phyloP scores from a whole-genome alignment of 306 rosid species.

The Citrullus amarus region DNA sequence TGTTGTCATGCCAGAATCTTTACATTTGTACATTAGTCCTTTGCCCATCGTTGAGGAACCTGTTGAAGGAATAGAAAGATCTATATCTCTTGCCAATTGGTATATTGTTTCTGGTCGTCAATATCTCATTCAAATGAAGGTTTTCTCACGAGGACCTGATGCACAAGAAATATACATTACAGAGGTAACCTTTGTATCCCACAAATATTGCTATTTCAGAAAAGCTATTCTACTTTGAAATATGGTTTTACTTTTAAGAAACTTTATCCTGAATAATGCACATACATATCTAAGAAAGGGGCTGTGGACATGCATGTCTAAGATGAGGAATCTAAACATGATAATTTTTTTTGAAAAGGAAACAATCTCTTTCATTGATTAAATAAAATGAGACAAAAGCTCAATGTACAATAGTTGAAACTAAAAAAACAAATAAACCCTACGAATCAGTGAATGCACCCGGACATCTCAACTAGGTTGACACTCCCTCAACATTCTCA shows the following conservation, averaged over 20 bases:
- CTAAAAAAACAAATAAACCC: too few relatives aligned
- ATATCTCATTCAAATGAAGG: constrained; percentile 74
- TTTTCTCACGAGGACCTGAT: constrained; percentile 53
- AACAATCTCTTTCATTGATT: too few relatives aligned
- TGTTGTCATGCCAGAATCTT: constrained; percentile 67
- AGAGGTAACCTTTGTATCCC: constrained; percentile 35
- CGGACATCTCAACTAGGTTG: too few relatives aligned
- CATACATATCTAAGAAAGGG: neutral
- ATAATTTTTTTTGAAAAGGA: too few relatives aligned
- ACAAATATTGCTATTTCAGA: neutral
- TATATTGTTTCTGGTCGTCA: constrained; percentile 64
- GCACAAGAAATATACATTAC: constrained; percentile 74
- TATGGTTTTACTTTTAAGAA: neutral
- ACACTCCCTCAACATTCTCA: too few relatives aligned
- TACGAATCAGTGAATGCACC: too few relatives aligned
- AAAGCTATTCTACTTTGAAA: neutral
- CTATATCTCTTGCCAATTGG: constrained; percentile 46
- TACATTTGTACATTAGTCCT: constrained; percentile 42
- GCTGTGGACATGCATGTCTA: too few relatives aligned
- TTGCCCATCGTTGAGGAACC: constrained; percentile 44
- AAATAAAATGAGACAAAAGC: too few relatives aligned
- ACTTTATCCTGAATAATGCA: neutral
- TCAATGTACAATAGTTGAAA: too few relatives aligned
- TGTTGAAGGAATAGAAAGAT: constrained; percentile 38
- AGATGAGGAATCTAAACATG: too few relatives aligned